Evolutionary conservation across 768 basidiomycete species (phyloP).

Genomic region (Psilocybe subaeruginosa): DNA sequence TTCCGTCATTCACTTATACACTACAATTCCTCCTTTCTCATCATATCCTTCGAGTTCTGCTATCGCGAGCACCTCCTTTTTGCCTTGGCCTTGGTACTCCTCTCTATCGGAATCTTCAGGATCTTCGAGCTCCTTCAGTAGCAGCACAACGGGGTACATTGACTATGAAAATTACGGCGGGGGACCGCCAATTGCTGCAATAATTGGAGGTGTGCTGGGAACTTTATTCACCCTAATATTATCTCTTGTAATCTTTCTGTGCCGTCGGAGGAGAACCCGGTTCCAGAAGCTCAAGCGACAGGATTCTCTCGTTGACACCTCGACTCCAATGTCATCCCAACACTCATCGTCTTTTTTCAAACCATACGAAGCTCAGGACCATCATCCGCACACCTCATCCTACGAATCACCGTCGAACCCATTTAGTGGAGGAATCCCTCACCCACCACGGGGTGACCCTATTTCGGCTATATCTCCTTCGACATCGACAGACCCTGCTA

Average conservation of each 20-base stretch:
- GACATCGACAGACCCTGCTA: not conserved
- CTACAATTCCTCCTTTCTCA: no score
- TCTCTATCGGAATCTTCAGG: no score
- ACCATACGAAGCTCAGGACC: not conserved
- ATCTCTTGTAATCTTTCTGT: not conserved
- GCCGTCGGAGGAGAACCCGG: not conserved
- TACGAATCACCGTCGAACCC: not conserved
- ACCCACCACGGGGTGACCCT: not conserved
- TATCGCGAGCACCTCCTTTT: no score
- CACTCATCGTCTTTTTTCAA: not conserved
- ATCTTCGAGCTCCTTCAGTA: no score
- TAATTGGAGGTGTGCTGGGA: not conserved
- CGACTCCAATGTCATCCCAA: not conserved
- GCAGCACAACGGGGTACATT: no score
- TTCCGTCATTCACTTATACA: no score
- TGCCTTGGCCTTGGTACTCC: no score
- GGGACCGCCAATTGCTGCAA: not conserved
- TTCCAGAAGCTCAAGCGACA: not conserved
- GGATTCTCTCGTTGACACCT: not conserved
- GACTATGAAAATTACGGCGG: not conserved
- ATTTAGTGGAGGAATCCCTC: not conserved
- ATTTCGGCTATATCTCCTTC: not conserved
- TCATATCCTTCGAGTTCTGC: no score
- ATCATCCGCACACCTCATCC: not conserved
- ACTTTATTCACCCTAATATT: not conserved